Conservation (phyloP, 1,139 yeast genomes). For the Hemisphaericaspora xylofermentans region DNA sequence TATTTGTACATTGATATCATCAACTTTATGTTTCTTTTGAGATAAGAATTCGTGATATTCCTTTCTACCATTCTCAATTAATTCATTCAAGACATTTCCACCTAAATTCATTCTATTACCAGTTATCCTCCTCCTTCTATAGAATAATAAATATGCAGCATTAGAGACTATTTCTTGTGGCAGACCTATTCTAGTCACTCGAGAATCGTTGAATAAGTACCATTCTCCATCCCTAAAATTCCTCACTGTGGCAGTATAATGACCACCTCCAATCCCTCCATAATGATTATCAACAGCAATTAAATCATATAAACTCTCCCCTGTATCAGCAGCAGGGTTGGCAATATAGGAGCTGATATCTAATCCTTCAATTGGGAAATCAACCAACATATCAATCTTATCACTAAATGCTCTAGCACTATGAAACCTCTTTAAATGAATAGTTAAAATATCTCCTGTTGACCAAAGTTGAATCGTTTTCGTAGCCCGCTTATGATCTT, state of each 20-base stretch:
- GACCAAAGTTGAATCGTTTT: slow-evolving; percentile 91
- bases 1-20: slow-evolving; percentile 18
- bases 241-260: slow-evolving; percentile 86
- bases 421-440: slow-evolving; percentile 89
- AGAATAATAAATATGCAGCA: slow-evolving; percentile 86
- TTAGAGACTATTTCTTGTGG: slow-evolving; percentile 68
- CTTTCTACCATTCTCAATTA: slow-evolving; percentile 26
- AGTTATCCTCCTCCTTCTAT: slow-evolving; percentile 52
- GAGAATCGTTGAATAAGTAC: slow-evolving; percentile 89
- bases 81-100: slow-evolving; percentile 28
- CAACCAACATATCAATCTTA: slow-evolving; percentile 80
- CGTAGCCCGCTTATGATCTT: slow-evolving; percentile 86
- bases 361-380: slow-evolving; percentile 83
- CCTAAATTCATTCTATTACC: slow-evolving; percentile 32
- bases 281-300: slow-evolving; percentile 93
- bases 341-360: slow-evolving; percentile 64
- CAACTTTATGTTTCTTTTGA: slow-evolving; percentile 15
- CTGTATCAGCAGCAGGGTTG: slow-evolving; percentile 32
- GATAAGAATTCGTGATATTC: slow-evolving; percentile 17
- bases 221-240: slow-evolving; percentile 76
- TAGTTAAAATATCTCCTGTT: slow-evolving; percentile 84
- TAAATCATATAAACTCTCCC: slow-evolving; percentile 62
- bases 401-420: slow-evolving; percentile 84
- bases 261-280: slow-evolving; percentile 98
- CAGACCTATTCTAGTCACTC: slow-evolving; percentile 58